These are phyloP conservation scores for Penicillium argentinense DNA, from an alignment of 495 filamentous ascomycete species.

Conservation along the genomic window DNA sequence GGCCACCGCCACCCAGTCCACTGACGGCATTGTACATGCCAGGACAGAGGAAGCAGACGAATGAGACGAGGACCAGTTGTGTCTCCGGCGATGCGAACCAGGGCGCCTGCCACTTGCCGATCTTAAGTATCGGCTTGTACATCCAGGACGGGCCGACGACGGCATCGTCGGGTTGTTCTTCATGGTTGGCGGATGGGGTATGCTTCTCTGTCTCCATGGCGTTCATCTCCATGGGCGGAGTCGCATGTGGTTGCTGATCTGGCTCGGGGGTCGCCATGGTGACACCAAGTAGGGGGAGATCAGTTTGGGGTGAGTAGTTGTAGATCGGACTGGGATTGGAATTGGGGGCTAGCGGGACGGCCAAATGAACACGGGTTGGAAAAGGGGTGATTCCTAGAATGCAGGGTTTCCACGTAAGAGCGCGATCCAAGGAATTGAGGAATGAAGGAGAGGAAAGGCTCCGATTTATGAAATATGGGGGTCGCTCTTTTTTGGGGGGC, in stretches of 20 bases:
- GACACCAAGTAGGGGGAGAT: not conserved
- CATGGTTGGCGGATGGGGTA: constrained; percentile 10
- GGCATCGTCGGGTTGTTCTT: constrained; percentile 30
- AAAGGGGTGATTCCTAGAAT: too few relatives aligned
- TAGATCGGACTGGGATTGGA: too few relatives aligned
- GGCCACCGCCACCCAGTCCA: constrained; percentile 74
- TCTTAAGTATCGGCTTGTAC: constrained; percentile 59
- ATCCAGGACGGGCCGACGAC: constrained; percentile 56
- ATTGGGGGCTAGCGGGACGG: too few relatives aligned
- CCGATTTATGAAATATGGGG: not conserved
- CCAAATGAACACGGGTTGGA: too few relatives aligned
- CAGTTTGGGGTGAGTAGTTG: not conserved
- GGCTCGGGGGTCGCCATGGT: constrained; percentile 17
- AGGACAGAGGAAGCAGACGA: constrained; percentile 89
- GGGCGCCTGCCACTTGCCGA: constrained; percentile 55
- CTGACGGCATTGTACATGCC: constrained; percentile 81
- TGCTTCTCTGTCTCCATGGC: constrained; percentile 4
- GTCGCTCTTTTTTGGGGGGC: not conserved
- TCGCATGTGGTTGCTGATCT: constrained; percentile 6
- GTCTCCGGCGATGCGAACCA: constrained; percentile 77
- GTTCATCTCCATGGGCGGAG: not conserved
- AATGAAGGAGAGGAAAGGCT: too few relatives aligned
- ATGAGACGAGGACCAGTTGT: constrained; percentile 72
- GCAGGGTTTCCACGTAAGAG: too few relatives aligned
- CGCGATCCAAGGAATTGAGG: too few relatives aligned